Conservation (phyloP, 345 rosid genomes). For the Lagerstroemia speciosa region DNA sequence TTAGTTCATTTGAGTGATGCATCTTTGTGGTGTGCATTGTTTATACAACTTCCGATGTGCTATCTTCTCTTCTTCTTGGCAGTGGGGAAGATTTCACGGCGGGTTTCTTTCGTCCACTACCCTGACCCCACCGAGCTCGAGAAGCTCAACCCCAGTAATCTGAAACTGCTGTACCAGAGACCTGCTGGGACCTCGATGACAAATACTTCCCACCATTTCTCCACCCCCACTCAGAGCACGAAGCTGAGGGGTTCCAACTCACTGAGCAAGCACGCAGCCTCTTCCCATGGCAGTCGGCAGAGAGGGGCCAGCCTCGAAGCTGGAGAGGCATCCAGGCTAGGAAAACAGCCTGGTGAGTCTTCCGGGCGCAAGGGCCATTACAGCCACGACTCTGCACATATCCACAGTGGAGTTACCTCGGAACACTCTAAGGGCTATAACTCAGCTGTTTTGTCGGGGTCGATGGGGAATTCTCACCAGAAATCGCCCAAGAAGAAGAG, state of each 20-base stretch:
- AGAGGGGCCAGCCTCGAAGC: constrained; percentile 25
- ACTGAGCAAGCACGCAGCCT: constrained; percentile 18
- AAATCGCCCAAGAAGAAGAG: constrained; percentile 26
- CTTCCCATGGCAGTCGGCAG: constrained; percentile 36
- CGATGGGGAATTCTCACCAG: constrained; percentile 19
- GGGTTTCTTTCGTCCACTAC: constrained; percentile 49
- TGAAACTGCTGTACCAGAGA: constrained; percentile 13
- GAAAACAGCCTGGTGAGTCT: constrained; percentile 11
- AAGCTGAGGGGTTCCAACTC: constrained; percentile 21
- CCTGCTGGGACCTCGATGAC: constrained; percentile 26
- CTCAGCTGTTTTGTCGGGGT: constrained; percentile 20
- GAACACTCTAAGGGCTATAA: constrained; percentile 6
- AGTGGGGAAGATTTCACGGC: constrained; percentile 56
- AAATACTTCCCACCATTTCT: constrained; percentile 24
- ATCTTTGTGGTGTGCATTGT: background rate
- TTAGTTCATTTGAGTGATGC: background rate
- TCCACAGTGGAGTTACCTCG: constrained; percentile 4
- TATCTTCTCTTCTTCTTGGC: constrained; percentile 9
- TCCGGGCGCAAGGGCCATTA: constrained; percentile 11
- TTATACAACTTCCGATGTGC: background rate
- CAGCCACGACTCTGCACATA: too few species aligned
- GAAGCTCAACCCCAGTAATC: constrained; percentile 10
- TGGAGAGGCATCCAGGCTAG: constrained; percentile 29
- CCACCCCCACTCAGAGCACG: constrained; percentile 24
- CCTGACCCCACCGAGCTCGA: constrained; percentile 61